These are phyloP conservation scores for Arthrobotrys musiformis DNA, from an alignment of 2,329 filamentous ascomycete species.

Conservation along the genomic window DNA sequence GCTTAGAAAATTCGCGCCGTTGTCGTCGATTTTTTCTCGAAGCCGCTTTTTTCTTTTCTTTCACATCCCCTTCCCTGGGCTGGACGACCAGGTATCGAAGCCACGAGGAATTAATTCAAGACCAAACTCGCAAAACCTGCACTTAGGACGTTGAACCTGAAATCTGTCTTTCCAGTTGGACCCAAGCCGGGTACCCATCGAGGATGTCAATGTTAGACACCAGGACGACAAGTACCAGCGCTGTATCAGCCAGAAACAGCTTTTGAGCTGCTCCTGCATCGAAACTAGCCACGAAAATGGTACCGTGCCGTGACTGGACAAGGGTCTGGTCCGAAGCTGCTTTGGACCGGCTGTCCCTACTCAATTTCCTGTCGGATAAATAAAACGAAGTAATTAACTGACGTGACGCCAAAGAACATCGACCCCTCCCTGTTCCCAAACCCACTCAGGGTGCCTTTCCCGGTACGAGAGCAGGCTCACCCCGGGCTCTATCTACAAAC, in stretches of 20 bases:
- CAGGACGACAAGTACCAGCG: slow-evolving; percentile 22
- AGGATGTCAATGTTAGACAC: slow-evolving; percentile 4
- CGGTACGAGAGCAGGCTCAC: background rate
- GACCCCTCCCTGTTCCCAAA: slow-evolving; percentile 14
- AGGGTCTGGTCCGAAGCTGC: slow-evolving; percentile 28
- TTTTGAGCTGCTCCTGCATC: slow-evolving; percentile 36
- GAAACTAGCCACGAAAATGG: slow-evolving; percentile 50
- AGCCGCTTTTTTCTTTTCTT: background rate
- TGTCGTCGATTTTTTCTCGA: background rate
- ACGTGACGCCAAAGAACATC: slow-evolving; percentile 50
- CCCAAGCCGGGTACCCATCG: background rate
- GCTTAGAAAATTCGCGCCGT: background rate
- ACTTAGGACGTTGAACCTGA: background rate
- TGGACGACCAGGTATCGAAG: background rate
- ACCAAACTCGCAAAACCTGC: background rate
- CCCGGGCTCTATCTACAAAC: background rate
- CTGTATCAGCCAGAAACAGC: slow-evolving; percentile 28
- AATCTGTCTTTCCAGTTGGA: slow-evolving; percentile 10
- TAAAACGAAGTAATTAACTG: slow-evolving; percentile 24
- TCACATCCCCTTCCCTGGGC: background rate
- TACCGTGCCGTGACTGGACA: slow-evolving; percentile 39
- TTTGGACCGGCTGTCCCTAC: slow-evolving; percentile 48
- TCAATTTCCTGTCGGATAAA: slow-evolving; percentile 56
- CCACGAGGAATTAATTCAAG: slow-evolving; percentile 1
- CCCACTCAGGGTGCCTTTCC: slow-evolving; percentile 7